phyloP scores from a whole-genome alignment of 495 filamentous ascomycete genomes.

The Annulohypoxylon nitens region DNA sequence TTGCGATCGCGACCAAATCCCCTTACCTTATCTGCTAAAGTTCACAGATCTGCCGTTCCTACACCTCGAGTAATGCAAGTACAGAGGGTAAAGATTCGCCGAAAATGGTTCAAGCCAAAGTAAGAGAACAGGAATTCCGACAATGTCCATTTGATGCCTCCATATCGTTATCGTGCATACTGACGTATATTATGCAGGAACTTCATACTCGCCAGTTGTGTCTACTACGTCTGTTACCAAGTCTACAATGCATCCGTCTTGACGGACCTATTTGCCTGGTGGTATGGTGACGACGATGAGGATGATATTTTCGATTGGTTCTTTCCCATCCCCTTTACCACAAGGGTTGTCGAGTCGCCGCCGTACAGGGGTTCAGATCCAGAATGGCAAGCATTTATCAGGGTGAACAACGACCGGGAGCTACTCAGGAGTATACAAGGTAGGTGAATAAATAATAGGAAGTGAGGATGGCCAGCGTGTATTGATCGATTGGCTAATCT shows the following conservation, averaged over 20 bases:
- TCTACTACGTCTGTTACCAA: constrained; percentile 56
- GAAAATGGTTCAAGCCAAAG: constrained; percentile 47
- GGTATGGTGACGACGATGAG: constrained; percentile 47
- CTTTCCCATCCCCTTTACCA: constrained; percentile 71
- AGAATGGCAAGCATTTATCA: constrained; percentile 77
- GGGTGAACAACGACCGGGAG: constrained; percentile 66
- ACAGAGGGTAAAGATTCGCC: constrained; percentile 53
- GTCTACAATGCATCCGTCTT: constrained; percentile 55
- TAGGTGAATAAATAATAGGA: constrained; percentile 49
- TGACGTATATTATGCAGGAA: constrained; percentile 32
- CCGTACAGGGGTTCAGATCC: constrained; percentile 73
- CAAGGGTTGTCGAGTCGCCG: constrained; percentile 55
- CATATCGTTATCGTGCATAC: not conserved
- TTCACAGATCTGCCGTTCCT: constrained; percentile 19
- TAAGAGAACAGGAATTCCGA: constrained; percentile 11
- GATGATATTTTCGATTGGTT: constrained; percentile 63
- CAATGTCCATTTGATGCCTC: not conserved
- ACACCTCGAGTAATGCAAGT: constrained; percentile 36
- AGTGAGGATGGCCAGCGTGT: not conserved
- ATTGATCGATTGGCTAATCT: not conserved
- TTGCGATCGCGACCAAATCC: constrained; percentile 47
- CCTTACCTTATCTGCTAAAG: constrained; percentile 30
- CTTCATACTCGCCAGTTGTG: constrained; percentile 54
- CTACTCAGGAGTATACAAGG: constrained; percentile 63
- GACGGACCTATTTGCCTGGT: constrained; percentile 34